Evolutionary conservation across 2,329 filamentous ascomycete genomes (phyloP), one percentile per base, ranked within the genome.

Genomic region (Atkinsonella hypoxylon): DNA sequence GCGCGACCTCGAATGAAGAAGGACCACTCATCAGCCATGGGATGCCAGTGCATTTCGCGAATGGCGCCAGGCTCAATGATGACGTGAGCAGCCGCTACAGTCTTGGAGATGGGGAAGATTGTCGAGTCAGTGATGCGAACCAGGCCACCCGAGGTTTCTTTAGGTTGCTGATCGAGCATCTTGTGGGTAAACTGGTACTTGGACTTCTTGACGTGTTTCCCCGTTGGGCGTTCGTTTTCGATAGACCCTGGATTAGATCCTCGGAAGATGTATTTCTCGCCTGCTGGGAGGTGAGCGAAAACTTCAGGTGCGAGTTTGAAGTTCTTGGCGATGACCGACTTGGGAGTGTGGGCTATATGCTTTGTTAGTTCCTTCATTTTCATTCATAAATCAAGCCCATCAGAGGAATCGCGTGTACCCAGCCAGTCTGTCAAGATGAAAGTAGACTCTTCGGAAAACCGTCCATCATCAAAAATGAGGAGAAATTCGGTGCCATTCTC

Each of bases 41-140:
- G 84, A 61, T 90, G 86, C 86, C 86, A 90, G 70, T 90, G 86
- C 75, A 90, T 88, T 68, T 89, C 85, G 10, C 85, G 77, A 62
- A 89, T 71, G 0, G 82, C 83, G 13, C 83, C 83, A 0, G 85
- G 85, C 55, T 84, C 71, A 54, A 90, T 85, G 38, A 77, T 77
- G 17, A 87, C 76, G 59, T 89, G 77, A 1, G 84, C 86, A 0
- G 85, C 85, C 0, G 85, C 83, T 18, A 89, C 77, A 0, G 82
- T 85, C 64, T 79, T 82, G 44, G 85, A 86, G 54, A 89, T 76
- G 31, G 81, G 79, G 62, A 91, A 90, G 65, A 85, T 88, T 31
- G 71, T 75, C n/a, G 83, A 85, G 63, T 90, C 86, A 6, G 84
- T 75, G 62, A 90, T 86, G 57, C 85, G 81, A 1, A 89, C 83